Evolutionary conservation across 805 yeast genomes (phyloP).

Genomic region (Spencermartinsiella europaea): DNA sequence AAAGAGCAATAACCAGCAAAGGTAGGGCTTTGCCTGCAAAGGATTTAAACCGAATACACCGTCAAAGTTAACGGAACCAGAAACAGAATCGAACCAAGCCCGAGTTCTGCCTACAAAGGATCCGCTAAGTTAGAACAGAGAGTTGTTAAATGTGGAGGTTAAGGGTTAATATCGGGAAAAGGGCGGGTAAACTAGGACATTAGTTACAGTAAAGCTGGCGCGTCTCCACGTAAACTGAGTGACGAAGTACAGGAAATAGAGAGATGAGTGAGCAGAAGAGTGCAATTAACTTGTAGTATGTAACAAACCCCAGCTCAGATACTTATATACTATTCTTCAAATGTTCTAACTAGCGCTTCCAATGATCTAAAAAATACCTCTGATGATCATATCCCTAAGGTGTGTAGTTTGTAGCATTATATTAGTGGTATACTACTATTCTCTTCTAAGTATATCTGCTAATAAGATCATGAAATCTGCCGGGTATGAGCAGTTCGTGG

Average conservation of each 20-base stretch:
- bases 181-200: too few relatives aligned
- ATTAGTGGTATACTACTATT: background rate
- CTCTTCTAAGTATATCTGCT: background rate
- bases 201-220: too few relatives aligned
- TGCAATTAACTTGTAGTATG: constrained; percentile 21
- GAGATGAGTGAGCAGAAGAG: constrained; percentile 13
- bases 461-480: constrained; percentile 18
- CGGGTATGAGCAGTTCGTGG: constrained; percentile 27
- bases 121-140: background rate
- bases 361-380: constrained; percentile 28
- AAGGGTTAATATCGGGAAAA: background rate
- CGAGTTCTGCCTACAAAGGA: background rate
- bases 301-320: background rate
- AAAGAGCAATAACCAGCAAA: too few relatives aligned
- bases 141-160: background rate
- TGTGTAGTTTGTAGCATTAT: constrained; percentile 7
- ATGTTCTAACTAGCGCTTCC: constrained; percentile 21
- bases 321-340: background rate
- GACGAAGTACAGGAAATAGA: background rate
- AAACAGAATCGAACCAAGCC: background rate
- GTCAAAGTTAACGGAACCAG: background rate
- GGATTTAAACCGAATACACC: too few relatives aligned
- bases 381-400: constrained; percentile 29
- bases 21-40: too few relatives aligned
- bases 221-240: too few relatives aligned